phyloP scores from a whole-genome alignment of 2,329 filamentous ascomycete species.

The Epicoccum nigrum region DNA sequence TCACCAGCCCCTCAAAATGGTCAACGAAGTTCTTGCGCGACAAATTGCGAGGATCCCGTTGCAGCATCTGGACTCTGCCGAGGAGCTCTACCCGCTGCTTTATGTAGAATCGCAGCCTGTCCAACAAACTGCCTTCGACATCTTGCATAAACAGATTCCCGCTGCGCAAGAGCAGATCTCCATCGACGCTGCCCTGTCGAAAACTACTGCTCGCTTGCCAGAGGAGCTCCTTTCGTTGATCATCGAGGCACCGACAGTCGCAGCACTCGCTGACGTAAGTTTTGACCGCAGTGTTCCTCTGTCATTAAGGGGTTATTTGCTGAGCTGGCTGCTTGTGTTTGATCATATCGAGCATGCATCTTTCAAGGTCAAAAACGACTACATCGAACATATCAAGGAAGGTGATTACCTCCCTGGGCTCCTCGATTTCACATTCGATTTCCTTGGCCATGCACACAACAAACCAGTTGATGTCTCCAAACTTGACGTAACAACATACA shows the following conservation, averaged over 20 bases:
- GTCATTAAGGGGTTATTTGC: conserved; percentile 76
- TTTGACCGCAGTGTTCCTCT: conserved; percentile 71
- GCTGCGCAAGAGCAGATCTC: conserved; percentile 80
- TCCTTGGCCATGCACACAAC: conserved; percentile 78
- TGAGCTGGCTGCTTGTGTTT: conserved; percentile 90
- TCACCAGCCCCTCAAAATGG: conserved; percentile 73
- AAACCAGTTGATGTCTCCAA: conserved; percentile 73
- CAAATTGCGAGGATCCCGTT: conserved; percentile 69
- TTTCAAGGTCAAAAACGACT: conserved; percentile 81
- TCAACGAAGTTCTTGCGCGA: conserved; percentile 75
- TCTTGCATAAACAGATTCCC: conserved; percentile 82
- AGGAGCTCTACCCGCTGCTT: conserved; percentile 75
- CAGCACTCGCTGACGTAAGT: conserved; percentile 68
- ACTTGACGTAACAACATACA: conserved; percentile 71
- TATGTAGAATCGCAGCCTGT: conserved; percentile 76
- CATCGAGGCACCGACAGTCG: conserved; percentile 74
- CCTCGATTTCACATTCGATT: conserved; percentile 80
- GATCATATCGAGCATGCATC: conserved; percentile 81
- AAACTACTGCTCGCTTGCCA: conserved; percentile 74
- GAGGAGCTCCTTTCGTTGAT: conserved; percentile 85
- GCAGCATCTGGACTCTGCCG: conserved; percentile 66
- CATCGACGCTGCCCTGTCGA: conserved; percentile 74
- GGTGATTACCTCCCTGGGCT: conserved; percentile 72
- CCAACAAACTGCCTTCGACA: conserved; percentile 78
- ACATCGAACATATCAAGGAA: conserved; percentile 78